These are phyloP conservation scores for Salvia miltiorrhiza DNA, from an alignment of 257 asterid species.

Conservation along the genomic window DNA sequence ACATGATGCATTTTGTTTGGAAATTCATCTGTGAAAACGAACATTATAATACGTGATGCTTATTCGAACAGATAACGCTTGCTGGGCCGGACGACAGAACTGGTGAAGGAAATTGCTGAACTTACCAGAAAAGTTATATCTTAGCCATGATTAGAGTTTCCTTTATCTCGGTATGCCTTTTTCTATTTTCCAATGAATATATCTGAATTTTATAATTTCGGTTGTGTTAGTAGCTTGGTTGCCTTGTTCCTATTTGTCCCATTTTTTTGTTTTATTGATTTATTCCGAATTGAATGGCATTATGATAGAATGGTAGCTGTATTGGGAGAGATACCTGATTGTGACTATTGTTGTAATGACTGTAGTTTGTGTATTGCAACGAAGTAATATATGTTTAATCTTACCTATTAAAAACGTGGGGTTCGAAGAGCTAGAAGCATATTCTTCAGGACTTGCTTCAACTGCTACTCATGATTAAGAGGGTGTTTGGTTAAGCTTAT, in stretches of 20 bases:
- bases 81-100: constrained; percentile 80
- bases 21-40: neutral
- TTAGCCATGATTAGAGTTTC: constrained; percentile 20
- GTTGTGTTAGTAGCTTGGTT: constrained; percentile 34
- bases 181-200: constrained; percentile 20
- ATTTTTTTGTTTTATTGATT: neutral
- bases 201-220: constrained; percentile 21
- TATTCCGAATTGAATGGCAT: neutral
- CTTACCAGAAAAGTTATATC: too few relatives aligned
- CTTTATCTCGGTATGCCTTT: constrained; percentile 28
- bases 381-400: too few relatives aligned
- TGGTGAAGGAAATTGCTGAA: constrained; percentile 37
- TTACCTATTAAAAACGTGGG: too few relatives aligned
- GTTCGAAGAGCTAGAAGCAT: too few relatives aligned
- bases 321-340: constrained; percentile 10
- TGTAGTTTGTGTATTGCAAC: too few relatives aligned
- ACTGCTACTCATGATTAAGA: too few relatives aligned
- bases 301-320: constrained; percentile 11
- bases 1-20: neutral
- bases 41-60: neutral
- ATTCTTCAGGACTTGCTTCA: too few relatives aligned
- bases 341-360: neutral
- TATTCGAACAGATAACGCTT: constrained; percentile 55
- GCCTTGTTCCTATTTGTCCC: constrained; percentile 31
- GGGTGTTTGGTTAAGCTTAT: too few relatives aligned